Evolutionary conservation across 208 protist genomes (phyloP).

Genomic region (Trypanosoma grayi): DNA sequence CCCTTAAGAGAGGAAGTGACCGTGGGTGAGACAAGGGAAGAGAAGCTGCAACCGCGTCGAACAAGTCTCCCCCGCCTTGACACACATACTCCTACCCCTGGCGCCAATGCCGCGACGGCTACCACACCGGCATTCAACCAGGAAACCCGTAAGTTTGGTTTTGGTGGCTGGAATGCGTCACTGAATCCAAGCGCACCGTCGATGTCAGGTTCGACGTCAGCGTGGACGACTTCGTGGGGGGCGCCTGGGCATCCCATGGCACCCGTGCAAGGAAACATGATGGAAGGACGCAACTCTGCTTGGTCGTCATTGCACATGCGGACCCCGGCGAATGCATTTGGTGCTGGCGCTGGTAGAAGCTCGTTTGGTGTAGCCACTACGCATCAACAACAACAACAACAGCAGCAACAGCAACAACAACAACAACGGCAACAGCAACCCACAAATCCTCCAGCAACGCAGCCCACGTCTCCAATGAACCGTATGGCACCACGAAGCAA

Average conservation of each 20-base stretch:
- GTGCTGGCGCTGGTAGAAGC: background rate
- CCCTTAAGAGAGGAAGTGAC: background rate
- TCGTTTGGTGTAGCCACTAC: background rate
- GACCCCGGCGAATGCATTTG: slow-evolving; percentile 11
- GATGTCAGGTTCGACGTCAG: too few relatives aligned
- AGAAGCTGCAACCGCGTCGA: slow-evolving; percentile 15
- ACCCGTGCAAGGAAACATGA: background rate
- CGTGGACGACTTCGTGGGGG: slow-evolving; percentile 6
- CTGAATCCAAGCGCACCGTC: slow-evolving; percentile 1
- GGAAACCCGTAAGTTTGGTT: background rate
- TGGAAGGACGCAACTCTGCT: background rate
- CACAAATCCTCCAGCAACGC: background rate
- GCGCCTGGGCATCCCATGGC: background rate
- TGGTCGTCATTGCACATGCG: slow-evolving; percentile 12
- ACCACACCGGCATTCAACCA: background rate
- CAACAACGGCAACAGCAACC: background rate
- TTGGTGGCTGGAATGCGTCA: slow-evolving; percentile 10
- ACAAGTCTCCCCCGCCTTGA: slow-evolving; percentile 11
- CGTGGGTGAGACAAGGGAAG: background rate
- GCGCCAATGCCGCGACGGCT: background rate
- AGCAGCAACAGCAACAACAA: slow-evolving; percentile 23
- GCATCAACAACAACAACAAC: slow-evolving; percentile 6
- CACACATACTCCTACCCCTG: background rate
- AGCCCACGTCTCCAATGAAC: background rate
- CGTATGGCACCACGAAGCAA: background rate